Evolutionary conservation across 1,139 yeast genomes (phyloP).

Genomic region (Kurtzmaniella natalensis): DNA sequence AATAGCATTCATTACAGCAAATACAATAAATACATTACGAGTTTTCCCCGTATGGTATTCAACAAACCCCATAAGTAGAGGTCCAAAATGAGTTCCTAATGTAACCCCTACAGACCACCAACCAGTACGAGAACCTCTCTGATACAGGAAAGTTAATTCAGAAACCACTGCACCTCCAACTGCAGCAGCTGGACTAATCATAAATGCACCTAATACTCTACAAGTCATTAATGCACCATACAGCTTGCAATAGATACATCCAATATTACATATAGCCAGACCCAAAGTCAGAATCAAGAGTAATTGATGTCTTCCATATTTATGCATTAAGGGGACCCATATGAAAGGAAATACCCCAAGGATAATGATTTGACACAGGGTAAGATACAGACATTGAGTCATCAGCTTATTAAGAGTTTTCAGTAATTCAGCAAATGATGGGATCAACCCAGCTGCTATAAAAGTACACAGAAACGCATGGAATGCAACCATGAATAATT

Average conservation of each 20-base stretch:
- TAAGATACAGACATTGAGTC: slow-evolving; percentile 13
- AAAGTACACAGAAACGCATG: slow-evolving; percentile 18
- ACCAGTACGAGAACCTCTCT: slow-evolving; percentile 19
- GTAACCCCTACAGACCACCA: slow-evolving; percentile 18
- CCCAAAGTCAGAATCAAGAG: slow-evolving; percentile 14
- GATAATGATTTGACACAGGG: slow-evolving; percentile 15
- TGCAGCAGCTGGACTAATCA: slow-evolving; percentile 17
- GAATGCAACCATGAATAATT: slow-evolving; percentile 16
- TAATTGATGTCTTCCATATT: slow-evolving; percentile 15
- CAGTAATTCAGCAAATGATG: slow-evolving; percentile 14
- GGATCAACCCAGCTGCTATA: slow-evolving; percentile 20
- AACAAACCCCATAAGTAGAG: slow-evolving; percentile 20
- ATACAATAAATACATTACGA: slow-evolving; percentile 14
- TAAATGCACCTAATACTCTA: slow-evolving; percentile 15
- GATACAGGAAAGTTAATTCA: slow-evolving; percentile 18
- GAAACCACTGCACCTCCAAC: slow-evolving; percentile 17
- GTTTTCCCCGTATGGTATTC: slow-evolving; percentile 12
- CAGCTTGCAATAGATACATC: slow-evolving; percentile 13
- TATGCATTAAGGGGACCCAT: slow-evolving; percentile 19
- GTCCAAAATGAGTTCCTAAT: slow-evolving; percentile 18
- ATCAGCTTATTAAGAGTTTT: slow-evolving; percentile 12
- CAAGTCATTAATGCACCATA: slow-evolving; percentile 16
- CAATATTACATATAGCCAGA: slow-evolving; percentile 15
- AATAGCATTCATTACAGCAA: slow-evolving; percentile 13
- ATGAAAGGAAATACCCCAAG: slow-evolving; percentile 17